These are phyloP conservation scores for Camptophora hylomeconis DNA, from an alignment of 2,329 filamentous ascomycete genomes.

Conservation along the genomic window DNA sequence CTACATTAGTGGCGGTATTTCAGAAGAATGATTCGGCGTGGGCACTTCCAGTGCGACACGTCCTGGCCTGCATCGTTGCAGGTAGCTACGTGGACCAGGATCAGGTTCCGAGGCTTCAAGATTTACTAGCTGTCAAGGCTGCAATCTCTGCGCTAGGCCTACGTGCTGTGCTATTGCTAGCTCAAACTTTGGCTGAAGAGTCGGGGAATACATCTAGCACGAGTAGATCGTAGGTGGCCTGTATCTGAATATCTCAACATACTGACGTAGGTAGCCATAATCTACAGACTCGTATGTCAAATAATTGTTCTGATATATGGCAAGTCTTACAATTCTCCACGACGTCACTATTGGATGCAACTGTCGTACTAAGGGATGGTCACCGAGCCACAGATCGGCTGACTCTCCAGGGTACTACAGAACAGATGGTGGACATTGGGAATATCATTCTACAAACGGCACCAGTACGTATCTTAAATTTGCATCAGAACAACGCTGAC, in stretches of 20 bases:
- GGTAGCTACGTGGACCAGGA: conserved; percentile 25
- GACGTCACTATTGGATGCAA: too few species aligned
- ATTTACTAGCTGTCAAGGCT: conserved; percentile 16
- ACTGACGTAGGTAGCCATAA: conserved; percentile 3
- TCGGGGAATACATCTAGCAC: background rate
- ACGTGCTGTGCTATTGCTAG: conserved; percentile 10
- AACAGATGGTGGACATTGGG: too few species aligned
- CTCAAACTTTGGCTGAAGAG: conserved; percentile 27
- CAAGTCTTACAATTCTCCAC: conserved; percentile 10
- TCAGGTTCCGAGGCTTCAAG: conserved; percentile 24
- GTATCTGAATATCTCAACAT: conserved; percentile 8
- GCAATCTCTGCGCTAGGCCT: conserved; percentile 8
- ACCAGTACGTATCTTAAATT: too few species aligned
- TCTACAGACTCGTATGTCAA: conserved; percentile 7
- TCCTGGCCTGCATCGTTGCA: conserved; percentile 24
- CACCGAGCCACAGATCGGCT: too few species aligned
- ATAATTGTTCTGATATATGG: conserved; percentile 11
- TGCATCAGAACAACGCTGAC: too few species aligned
- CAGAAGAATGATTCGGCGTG: conserved; percentile 26
- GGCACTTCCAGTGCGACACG: conserved; percentile 19
- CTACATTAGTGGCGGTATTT: conserved; percentile 32
- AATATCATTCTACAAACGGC: too few species aligned
- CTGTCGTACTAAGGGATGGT: too few species aligned
- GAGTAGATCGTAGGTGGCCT: too few species aligned
- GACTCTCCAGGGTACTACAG: too few species aligned